These are phyloP conservation scores for Cinchona pubescens DNA, from an alignment of 257 asterid species.

Conservation along the genomic window DNA sequence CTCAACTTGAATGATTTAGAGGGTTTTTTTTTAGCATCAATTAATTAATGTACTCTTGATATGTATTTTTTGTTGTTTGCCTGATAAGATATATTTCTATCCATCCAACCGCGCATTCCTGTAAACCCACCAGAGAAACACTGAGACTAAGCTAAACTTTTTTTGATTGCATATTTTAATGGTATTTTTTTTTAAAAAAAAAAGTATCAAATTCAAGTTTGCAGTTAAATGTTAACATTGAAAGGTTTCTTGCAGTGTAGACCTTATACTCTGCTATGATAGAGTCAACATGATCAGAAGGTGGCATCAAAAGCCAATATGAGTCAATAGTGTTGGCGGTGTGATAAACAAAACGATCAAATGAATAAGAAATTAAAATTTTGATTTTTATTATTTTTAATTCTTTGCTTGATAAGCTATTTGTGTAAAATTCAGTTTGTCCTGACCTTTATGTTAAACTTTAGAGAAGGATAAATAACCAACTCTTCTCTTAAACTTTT, in stretches of 20 bases:
- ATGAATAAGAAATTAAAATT: too few species aligned
- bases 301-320: too few species aligned
- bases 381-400: too few species aligned
- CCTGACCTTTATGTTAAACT: too few species aligned
- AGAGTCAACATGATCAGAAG: not conserved
- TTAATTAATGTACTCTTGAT: constrained; percentile 23
- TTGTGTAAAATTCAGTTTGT: too few species aligned
- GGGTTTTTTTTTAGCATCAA: constrained; percentile 11
- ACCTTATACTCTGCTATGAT: not conserved
- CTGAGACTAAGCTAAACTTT: constrained; percentile 21
- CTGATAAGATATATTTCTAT: constrained; percentile 19
- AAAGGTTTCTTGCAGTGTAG: not conserved
- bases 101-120: constrained; percentile 26
- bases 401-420: too few species aligned
- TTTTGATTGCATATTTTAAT: constrained; percentile 47
- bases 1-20: constrained; percentile 73
- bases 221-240: not conserved
- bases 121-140: constrained; percentile 29
- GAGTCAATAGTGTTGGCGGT: too few species aligned
- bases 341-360: too few species aligned
- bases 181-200: not conserved
- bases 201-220: not conserved
- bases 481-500: too few species aligned
- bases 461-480: too few species aligned
- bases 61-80: constrained; percentile 46